These are phyloP conservation scores for Naegleria lovaniensis DNA, from an alignment of 208 protist genomes.

Conservation along the genomic window DNA sequence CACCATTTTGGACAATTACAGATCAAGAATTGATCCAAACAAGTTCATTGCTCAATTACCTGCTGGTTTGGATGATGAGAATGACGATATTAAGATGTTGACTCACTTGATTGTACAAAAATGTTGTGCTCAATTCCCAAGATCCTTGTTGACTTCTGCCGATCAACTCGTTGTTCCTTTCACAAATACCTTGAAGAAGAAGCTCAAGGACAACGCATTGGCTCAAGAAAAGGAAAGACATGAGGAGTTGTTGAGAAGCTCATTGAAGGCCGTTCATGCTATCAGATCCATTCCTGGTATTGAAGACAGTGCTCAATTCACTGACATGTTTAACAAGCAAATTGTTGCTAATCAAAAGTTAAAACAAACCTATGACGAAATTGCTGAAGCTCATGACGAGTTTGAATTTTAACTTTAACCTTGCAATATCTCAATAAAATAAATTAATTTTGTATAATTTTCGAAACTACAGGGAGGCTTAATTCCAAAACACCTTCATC, in stretches of 20 bases:
- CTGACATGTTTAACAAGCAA: slow-evolving; percentile 6
- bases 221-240: slow-evolving; percentile 10
- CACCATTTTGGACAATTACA: slow-evolving; percentile 56
- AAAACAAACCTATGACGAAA: neutral
- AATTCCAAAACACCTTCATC: no score
- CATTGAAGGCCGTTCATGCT: neutral
- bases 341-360: neutral
- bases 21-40: slow-evolving; percentile 37
- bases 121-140: slow-evolving; percentile 28
- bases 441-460: no score
- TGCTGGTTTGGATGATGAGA: slow-evolving; percentile 52
- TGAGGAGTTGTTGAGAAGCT: neutral
- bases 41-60: slow-evolving; percentile 51
- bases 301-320: neutral
- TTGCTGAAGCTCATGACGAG: neutral
- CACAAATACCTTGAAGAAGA: neutral
- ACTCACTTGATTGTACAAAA: slow-evolving; percentile 52
- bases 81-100: slow-evolving; percentile 58
- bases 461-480: no score
- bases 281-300: neutral
- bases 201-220: neutral
- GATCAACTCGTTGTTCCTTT: slow-evolving; percentile 33
- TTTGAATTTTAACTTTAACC: neutral
- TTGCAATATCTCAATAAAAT: no score
- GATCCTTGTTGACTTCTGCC: slow-evolving; percentile 17